phyloP scores from a whole-genome alignment of 345 rosid genomes.

The Erodium maritimum region DNA sequence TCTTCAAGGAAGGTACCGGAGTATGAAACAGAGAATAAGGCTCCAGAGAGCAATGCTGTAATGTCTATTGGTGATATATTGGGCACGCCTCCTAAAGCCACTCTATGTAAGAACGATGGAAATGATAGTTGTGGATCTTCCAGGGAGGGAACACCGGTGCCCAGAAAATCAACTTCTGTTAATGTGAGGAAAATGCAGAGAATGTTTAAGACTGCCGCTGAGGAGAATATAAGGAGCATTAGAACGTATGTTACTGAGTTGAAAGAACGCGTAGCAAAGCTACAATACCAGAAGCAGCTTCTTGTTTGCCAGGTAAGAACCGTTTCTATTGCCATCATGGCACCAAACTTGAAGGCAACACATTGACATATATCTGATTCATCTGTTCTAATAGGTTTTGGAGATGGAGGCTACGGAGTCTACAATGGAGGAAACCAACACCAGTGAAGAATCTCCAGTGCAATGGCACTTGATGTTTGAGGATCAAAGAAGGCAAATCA shows the following conservation, averaged over 20 bases:
- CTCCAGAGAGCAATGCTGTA: slow-evolving; percentile 37
- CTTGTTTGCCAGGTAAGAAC: slow-evolving; percentile 79
- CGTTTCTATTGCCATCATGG: neutral
- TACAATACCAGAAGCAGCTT: slow-evolving; percentile 95
- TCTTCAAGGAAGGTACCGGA: slow-evolving; percentile 44
- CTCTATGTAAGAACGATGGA: slow-evolving; percentile 32
- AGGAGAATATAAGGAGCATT: slow-evolving; percentile 78
- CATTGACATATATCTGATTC: neutral
- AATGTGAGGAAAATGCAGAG: slow-evolving; percentile 87
- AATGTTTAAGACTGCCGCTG: slow-evolving; percentile 93
- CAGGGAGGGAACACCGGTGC: slow-evolving; percentile 51
- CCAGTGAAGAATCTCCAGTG: slow-evolving; percentile 38
- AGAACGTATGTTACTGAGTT: slow-evolving; percentile 74
- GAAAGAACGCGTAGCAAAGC: slow-evolving; percentile 91
- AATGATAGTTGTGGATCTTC: slow-evolving; percentile 22
- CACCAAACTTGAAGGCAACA: neutral
- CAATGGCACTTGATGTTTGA: slow-evolving; percentile 64
- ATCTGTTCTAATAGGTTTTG: slow-evolving; percentile 38
- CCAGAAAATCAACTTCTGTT: slow-evolving; percentile 51
- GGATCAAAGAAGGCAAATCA: slow-evolving; percentile 73
- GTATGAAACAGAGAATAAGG: slow-evolving; percentile 55
- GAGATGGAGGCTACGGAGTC: slow-evolving; percentile 64
- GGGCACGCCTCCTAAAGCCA: slow-evolving; percentile 19
- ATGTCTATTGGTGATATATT: slow-evolving; percentile 18
- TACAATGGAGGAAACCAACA: slow-evolving; percentile 26